Evolutionary conservation across 2,329 filamentous ascomycete genomes (phyloP), one percentile per base, ranked within the genome.

Genomic region (Diaporthe amygdali): DNA sequence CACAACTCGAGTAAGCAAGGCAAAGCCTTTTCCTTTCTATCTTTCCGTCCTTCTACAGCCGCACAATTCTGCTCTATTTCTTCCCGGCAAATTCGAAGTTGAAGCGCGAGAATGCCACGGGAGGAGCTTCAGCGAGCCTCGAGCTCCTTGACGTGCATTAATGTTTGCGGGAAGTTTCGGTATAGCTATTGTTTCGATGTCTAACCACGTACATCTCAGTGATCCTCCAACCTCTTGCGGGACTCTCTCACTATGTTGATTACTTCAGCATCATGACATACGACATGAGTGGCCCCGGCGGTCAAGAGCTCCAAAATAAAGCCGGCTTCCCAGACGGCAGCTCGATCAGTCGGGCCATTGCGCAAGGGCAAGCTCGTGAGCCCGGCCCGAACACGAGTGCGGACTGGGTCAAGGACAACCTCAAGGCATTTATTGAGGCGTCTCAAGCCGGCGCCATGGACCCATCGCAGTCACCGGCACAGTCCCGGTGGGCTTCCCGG

Each of bases 261-360:
- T 76, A 76, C 30, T 73, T 76, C 71, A 73, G 68, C 52, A 71
- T 76, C 52, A 75, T 76, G 75, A 75, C 75, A 0, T 76, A 76
- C 56, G 75, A 76, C 61, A 74, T 76, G 74, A 56, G 71, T 3
- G 75, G 75, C 1, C 70, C 73, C 0, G 73, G 61, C 7, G 75
- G 75, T 2, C 74, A 56, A 14, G 67, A 72, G 49, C 32, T 68
- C 41, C 44, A 32, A n/a, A 52, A 49, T 20, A 49, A 22, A 9
- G n/a, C 47, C 2, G 39, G 10, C 20, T 41, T 69, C n/a, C 66
- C 66, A 0, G 66, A 54, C 2, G 69, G 61, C 15, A 64, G 68
- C 49, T 47, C 72, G 15, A 44, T 70, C 30, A 44, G 61, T 1
- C 25, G 44, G n/a, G 71, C 71, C 5, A 66, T 61, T 3, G 55